Evolutionary conservation across 805 yeast species (phyloP), one percentile per base, ranked within the genome.

Genomic region (Candida fluviatilis): DNA sequence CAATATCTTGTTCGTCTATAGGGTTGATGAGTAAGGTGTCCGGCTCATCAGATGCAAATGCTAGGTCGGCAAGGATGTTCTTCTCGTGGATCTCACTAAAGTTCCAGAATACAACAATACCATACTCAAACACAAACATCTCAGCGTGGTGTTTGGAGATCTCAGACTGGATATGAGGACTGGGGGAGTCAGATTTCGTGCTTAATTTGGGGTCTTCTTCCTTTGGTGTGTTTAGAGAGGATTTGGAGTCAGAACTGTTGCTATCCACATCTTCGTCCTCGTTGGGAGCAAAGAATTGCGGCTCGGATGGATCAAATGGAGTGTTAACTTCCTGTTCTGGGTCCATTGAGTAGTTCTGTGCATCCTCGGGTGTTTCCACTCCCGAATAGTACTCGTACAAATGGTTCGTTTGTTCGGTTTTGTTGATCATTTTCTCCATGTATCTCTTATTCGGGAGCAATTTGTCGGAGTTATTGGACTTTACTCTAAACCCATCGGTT

Each of bases 71-170:
- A 39, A 93, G 71, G 14, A 93, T 79, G 51, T 91, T 93, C 64
- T 89, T 89, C 53, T 93, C 99, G 55, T 93, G 96, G 5, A 77
- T 70, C 55, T 89, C 96, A 2, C 91, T 80, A 50, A 93, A 89
- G 54, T 93, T 93, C 99, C 99, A 93, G 54, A 93, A 90, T 15
- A 93, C 97, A n/a, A 93, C 88, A 11, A 91, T 95, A 15, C 99
- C 99, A 57, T 93, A 93, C 37, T 79, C 81, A 56, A 91, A 80
- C 11, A 93, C 76, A 53, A 93, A 93, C 70, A 93, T 74, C 53
- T 91, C 98, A 0, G 96, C 91, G 38, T 68, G 71, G 55, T 82
- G 86, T 46, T 76, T 77, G 3, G 75, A 62, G 35, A 74, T 65
- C 41, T 78, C 80, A 0, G 47, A 36, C 34, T 38, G 48, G n/a